These are phyloP conservation scores for Zarea fungicola DNA, from an alignment of 2,329 filamentous ascomycete species.

Conservation along the genomic window DNA sequence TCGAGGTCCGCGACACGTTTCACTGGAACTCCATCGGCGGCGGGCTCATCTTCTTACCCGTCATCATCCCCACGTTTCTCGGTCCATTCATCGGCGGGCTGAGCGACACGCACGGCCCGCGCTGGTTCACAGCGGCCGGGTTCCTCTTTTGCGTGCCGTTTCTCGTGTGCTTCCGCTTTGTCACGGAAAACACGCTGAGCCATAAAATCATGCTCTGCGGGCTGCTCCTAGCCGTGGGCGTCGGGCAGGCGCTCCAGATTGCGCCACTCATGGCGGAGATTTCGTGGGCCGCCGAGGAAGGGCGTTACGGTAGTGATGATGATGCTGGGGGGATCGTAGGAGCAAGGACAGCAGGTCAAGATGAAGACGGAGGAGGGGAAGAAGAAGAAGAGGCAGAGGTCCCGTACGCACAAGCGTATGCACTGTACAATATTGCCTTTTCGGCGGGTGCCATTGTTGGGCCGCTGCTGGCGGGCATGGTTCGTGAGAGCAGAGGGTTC, in stretches of 20 bases:
- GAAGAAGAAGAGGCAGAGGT: slow-evolving; percentile 17
- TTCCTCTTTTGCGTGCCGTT: slow-evolving; percentile 30
- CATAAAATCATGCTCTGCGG: slow-evolving; percentile 29
- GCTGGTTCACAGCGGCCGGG: slow-evolving; percentile 29
- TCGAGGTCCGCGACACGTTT: slow-evolving; percentile 25
- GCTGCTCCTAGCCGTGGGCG: slow-evolving; percentile 26
- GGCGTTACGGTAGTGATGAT: background rate
- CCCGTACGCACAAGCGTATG: slow-evolving; percentile 31
- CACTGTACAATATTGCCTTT: slow-evolving; percentile 31
- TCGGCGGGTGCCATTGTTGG: slow-evolving; percentile 28
- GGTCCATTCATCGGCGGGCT: slow-evolving; percentile 26
- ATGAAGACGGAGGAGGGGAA: background rate
- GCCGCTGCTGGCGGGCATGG: slow-evolving; percentile 30
- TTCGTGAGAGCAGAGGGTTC: slow-evolving; percentile 29
- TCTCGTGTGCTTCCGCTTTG: slow-evolving; percentile 29
- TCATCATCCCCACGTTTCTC: slow-evolving; percentile 27
- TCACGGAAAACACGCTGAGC: slow-evolving; percentile 24
- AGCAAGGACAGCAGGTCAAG: too few species aligned
- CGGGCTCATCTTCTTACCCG: slow-evolving; percentile 30
- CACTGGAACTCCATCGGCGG: slow-evolving; percentile 29
- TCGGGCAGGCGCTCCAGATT: slow-evolving; percentile 27
- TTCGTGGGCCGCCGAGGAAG: slow-evolving; percentile 24
- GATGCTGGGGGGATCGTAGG: background rate
- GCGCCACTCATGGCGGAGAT: slow-evolving; percentile 33
- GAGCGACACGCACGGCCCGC: slow-evolving; percentile 30